phyloP scores from a whole-genome alignment of 768 basidiomycete species.

The Pisolithus microcarpus region DNA sequence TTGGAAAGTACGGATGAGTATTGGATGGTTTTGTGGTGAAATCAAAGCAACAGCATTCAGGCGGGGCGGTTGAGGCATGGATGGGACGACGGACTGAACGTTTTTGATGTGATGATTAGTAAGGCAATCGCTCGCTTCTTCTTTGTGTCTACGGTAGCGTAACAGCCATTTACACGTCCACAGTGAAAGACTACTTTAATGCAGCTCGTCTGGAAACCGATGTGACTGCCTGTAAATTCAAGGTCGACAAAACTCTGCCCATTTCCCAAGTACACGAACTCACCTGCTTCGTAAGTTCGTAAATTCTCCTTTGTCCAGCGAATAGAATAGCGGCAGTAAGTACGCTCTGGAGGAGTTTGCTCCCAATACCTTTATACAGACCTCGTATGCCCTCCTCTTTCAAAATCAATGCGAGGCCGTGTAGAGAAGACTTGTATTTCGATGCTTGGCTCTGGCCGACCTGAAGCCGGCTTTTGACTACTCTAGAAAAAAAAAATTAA shows the following conservation, averaged over 20 bases:
- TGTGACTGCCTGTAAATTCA: background rate
- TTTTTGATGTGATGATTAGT: too few species aligned
- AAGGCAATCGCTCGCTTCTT: too few species aligned
- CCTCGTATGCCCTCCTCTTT: slow-evolving; percentile 75
- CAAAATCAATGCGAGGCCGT: slow-evolving; percentile 74
- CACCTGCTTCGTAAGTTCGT: slow-evolving; percentile 58
- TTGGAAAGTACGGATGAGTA: slow-evolving; percentile 68
- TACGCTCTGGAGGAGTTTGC: slow-evolving; percentile 88
- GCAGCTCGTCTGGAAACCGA: background rate
- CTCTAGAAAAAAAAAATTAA: slow-evolving; percentile 25
- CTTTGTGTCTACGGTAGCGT: too few species aligned
- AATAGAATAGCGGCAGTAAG: slow-evolving; percentile 93
- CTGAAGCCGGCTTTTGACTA: slow-evolving; percentile 75
- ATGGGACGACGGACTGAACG: background rate
- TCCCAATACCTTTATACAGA: slow-evolving; percentile 78
- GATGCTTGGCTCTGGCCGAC: slow-evolving; percentile 62
- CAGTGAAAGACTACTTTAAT: background rate
- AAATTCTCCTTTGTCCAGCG: slow-evolving; percentile 77
- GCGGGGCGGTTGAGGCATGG: slow-evolving; percentile 62
- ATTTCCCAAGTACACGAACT: background rate
- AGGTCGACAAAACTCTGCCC: background rate
- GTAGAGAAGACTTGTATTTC: slow-evolving; percentile 67
- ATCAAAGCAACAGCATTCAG: slow-evolving; percentile 82
- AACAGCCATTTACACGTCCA: background rate
- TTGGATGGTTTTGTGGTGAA: slow-evolving; percentile 72